A percentile compares a stretch with the other conserved stretches of the same genome.
Conservation (phyloP, 768 basidiomycete genomes). For the Boletus insuetus region DNA sequence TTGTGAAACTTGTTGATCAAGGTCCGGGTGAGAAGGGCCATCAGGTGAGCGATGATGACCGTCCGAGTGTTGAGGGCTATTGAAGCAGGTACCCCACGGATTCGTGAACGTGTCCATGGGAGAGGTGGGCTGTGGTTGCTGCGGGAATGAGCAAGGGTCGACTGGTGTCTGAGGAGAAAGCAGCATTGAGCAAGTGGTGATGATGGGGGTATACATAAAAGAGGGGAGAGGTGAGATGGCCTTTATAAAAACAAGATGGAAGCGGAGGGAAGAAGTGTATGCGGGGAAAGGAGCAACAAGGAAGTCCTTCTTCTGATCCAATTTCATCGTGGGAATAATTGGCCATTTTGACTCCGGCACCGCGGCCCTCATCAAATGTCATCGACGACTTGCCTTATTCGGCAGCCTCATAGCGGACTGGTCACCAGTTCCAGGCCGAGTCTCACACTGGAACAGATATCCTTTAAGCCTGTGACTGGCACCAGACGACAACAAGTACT, state of each 20-base stretch:
- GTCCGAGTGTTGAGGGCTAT: neutral
- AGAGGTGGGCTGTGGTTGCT: conserved; percentile 1
- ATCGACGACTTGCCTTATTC: no score
- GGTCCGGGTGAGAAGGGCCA: conserved; percentile 22
- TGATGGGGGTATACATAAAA: neutral
- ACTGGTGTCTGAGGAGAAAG: neutral
- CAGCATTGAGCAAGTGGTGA: neutral
- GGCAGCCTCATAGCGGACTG: no score
- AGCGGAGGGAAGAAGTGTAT: neutral
- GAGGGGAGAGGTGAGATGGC: neutral
- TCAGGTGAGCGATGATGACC: neutral
- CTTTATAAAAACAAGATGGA: neutral
- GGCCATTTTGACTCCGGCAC: neutral
- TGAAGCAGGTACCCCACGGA: conserved; percentile 11
- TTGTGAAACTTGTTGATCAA: conserved; percentile 25
- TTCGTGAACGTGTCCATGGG: conserved; percentile 3
- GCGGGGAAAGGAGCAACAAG: conserved; percentile 17
- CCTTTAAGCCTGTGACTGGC: no score
- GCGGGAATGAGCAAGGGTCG: conserved; percentile 9
- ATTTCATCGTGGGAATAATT: conserved; percentile 18
- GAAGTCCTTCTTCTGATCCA: conserved; percentile 8
- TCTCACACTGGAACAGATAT: no score
- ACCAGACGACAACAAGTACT: no score
- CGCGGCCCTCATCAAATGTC: neutral
- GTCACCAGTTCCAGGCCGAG: no score